Percentiles rank a stretch among this genome's conserved stretches.
Conservation (phyloP, 768 basidiomycete species). For the Trametopsis cervina region DNA sequence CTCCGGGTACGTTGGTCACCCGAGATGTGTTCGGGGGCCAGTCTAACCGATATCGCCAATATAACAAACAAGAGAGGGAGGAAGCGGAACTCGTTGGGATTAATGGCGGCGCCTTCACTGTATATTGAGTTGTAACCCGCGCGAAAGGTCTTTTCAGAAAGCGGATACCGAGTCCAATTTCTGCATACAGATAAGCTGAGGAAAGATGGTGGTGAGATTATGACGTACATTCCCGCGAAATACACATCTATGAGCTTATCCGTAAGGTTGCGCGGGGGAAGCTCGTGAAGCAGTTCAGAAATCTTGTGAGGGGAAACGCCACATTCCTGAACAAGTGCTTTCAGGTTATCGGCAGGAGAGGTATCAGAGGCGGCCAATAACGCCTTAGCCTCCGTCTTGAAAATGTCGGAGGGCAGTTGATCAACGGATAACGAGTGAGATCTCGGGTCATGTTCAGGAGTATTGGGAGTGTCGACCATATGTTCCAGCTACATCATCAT, state of each 20-base stretch:
- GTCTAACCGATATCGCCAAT: conserved; percentile 76
- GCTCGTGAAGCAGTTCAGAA: conserved; percentile 80
- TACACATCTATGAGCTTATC: conserved; percentile 81
- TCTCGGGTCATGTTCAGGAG: conserved; percentile 4
- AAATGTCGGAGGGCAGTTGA: conserved; percentile 12
- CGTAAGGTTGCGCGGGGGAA: conserved; percentile 71
- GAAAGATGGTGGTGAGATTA: conserved; percentile 9
- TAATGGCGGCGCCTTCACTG: conserved; percentile 55
- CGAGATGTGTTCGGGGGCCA: conserved; percentile 80
- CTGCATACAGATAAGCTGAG: conserved; percentile 30
- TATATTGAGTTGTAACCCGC: conserved; percentile 59
- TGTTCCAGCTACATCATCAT: conserved; percentile 39
- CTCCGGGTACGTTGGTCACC: conserved; percentile 72
- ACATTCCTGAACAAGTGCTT: conserved; percentile 84
- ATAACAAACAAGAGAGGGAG: conserved; percentile 92
- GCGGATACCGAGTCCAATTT: conserved; percentile 91
- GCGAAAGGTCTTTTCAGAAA: conserved; percentile 81
- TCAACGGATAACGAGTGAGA: conserved; percentile 10
- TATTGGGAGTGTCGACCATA: conserved; percentile 28
- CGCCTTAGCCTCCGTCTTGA: conserved; percentile 10
- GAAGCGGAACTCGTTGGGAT: conserved; percentile 74
- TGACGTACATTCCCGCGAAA: conserved; percentile 59
- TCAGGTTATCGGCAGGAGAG: conserved; percentile 73
- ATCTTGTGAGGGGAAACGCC: conserved; percentile 89
- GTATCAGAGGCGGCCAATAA: conserved; percentile 24